Conservation (phyloP, 345 rosid species). For the Rhizophora apiculata region DNA sequence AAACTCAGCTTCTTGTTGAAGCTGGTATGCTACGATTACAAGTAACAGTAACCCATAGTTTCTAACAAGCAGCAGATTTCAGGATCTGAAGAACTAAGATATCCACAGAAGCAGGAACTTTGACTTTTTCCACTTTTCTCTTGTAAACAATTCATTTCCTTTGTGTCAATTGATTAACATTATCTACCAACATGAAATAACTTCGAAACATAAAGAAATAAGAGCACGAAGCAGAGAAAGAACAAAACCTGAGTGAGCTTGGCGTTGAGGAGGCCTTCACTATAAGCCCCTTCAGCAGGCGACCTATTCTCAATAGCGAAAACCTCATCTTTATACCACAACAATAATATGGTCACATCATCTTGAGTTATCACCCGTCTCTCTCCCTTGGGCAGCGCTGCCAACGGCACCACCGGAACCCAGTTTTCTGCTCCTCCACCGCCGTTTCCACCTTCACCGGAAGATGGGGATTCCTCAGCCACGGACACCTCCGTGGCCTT, state of each 20-base stretch:
- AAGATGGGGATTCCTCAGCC: slow-evolving; percentile 35
- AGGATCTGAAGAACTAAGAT: too few relatives aligned
- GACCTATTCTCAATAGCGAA: slow-evolving; percentile 87
- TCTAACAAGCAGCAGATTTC: too few relatives aligned
- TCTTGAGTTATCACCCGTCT: slow-evolving; percentile 82
- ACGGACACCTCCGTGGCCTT: slow-evolving; percentile 60
- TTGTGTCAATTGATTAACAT: too few relatives aligned
- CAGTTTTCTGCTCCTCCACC: slow-evolving; percentile 37
- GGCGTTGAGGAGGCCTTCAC: slow-evolving; percentile 87
- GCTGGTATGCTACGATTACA: too few relatives aligned
- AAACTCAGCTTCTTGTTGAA: too few relatives aligned
- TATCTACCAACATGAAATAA: too few relatives aligned
- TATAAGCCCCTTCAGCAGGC: slow-evolving; percentile 93
- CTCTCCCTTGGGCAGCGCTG: slow-evolving; percentile 90
- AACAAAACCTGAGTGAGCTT: slow-evolving; percentile 73
- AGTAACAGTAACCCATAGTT: too few relatives aligned
- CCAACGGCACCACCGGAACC: slow-evolving; percentile 86
- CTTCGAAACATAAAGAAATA: background rate
- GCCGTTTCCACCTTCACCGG: slow-evolving; percentile 25
- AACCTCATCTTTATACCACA: slow-evolving; percentile 85
- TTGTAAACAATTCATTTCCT: too few relatives aligned
- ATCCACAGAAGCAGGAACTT: too few relatives aligned
- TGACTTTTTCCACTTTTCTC: too few relatives aligned
- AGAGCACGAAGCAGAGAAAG: background rate
- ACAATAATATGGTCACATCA: slow-evolving; percentile 69